Percentiles rank a stretch among this genome's conserved stretches.
phyloP scores from a whole-genome alignment of 306 rosid genomes.

The Lotus japonicus region DNA sequence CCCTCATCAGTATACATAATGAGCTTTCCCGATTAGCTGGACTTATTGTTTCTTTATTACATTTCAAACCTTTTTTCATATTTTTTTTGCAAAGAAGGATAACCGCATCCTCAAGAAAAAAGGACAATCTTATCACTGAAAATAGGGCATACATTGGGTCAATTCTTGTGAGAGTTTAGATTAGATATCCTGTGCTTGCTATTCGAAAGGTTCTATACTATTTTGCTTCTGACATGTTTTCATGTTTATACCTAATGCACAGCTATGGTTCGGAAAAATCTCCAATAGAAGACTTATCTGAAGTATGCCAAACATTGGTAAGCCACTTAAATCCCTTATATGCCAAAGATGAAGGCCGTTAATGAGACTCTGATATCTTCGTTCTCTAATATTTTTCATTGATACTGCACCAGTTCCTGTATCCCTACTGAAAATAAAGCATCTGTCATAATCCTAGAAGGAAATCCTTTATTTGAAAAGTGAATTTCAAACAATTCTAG shows the following conservation, averaged over 20 bases:
- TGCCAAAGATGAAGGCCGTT: neutral
- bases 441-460: neutral
- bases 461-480: neutral
- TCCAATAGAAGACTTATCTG: constrained; percentile 78
- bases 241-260: constrained; percentile 38
- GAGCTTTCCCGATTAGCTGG: neutral
- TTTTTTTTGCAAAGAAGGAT: constrained; percentile 19
- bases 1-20: neutral
- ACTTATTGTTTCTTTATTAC: constrained; percentile 5
- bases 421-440: neutral
- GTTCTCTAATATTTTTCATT: neutral
- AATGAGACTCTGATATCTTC: neutral
- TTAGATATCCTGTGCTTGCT: constrained; percentile 8
- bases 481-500: neutral
- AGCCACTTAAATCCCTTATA: constrained; percentile 27
- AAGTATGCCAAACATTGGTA: constrained; percentile 74
- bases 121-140: neutral
- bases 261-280: constrained; percentile 79
- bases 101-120: neutral
- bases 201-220: neutral
- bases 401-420: neutral
- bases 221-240: constrained; percentile 22
- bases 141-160: neutral
- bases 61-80: neutral
- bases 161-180: constrained; percentile 2